Evolutionary conservation across 352 stramenopile genomes (phyloP).

Genomic region (Phytophthora meadii): DNA sequence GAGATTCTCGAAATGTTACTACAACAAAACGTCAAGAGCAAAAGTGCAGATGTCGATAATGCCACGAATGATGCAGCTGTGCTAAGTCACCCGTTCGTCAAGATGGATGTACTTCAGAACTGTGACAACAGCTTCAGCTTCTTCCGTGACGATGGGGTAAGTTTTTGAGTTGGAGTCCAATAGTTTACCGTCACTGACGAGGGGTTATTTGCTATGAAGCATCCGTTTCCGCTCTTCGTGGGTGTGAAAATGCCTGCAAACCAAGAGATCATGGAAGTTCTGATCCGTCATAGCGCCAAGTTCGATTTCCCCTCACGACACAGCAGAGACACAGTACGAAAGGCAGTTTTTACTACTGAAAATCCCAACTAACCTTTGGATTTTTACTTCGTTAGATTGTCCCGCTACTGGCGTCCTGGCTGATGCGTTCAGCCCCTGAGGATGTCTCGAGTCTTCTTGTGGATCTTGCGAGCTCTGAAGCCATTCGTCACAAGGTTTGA

Average conservation of each 20-base stretch:
- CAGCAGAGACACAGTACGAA: constrained; percentile 24
- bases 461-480: constrained; percentile 4
- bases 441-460: constrained; percentile 7
- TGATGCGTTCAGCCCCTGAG: constrained; percentile 7
- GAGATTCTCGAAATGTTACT: constrained; percentile 26
- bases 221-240: constrained; percentile 16
- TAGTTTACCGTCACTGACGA: not conserved
- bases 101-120: constrained; percentile 27
- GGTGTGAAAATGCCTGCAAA: constrained; percentile 14
- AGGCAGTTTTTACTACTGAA: not conserved
- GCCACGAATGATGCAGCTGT: not conserved
- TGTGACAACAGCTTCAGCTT: constrained; percentile 27
- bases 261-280: constrained; percentile 28
- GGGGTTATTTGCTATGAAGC: not conserved
- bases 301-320: constrained; percentile 26
- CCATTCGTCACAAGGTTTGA: constrained; percentile 26
- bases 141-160: constrained; percentile 14
- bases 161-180: not conserved
- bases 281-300: constrained; percentile 28
- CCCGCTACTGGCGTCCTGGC: constrained; percentile 5
- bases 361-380: too few relatives aligned
- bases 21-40: not conserved
- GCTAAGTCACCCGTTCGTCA: constrained; percentile 16
- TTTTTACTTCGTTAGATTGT: too few relatives aligned
- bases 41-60: not conserved